Evolutionary conservation across 1,139 yeast species (phyloP), one percentile per base, ranked within the genome.

Genomic region (Nakaseomyces delphensis): DNA sequence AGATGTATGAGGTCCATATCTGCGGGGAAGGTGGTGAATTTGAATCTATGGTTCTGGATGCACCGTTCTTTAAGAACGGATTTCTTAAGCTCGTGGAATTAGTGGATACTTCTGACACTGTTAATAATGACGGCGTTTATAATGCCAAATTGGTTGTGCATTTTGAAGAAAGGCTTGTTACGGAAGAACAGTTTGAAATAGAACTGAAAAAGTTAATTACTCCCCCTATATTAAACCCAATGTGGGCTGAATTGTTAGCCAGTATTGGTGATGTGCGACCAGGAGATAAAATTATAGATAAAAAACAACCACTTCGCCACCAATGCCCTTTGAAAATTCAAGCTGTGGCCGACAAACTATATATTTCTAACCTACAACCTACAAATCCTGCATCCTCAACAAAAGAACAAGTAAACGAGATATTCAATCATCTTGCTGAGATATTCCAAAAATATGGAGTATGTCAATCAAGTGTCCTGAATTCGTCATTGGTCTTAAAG

Each of bases 1-100:
- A 60, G 9, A 65, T 67, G 63, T 89, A 77, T 60, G 94, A 89
- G 1, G 84, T 89, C 8, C 96, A 91, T 60, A 77, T 91, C 0
- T 91, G 98, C 66, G 98, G 98, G 7, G 98, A 91, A 67, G 98
- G 98, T 16, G 98, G 98, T 1, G 98, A 91, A 62, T 91, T 87
- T 60, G 98, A 91, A 59, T 82, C 96, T 0, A 67, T 89, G 51
- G 97, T 91, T 2, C 68, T 91, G 24, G 96, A 91, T 62, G 84
- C 94, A 2, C 94, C 95, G 0, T 79, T 84, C 47, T 91, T 91
- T 64, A 67, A 65, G 31, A 76, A 77, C 41, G 65, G 65, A 3
- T 68, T 65, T 45, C 61, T 89, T 39, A 67, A 65, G 14, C 64
- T 84, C 15, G 63, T 59, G 0, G 56, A 56, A n/a, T 58, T 66